Conservation (phyloP, 106 monocot species). For the Amphibolis antarctica region DNA sequence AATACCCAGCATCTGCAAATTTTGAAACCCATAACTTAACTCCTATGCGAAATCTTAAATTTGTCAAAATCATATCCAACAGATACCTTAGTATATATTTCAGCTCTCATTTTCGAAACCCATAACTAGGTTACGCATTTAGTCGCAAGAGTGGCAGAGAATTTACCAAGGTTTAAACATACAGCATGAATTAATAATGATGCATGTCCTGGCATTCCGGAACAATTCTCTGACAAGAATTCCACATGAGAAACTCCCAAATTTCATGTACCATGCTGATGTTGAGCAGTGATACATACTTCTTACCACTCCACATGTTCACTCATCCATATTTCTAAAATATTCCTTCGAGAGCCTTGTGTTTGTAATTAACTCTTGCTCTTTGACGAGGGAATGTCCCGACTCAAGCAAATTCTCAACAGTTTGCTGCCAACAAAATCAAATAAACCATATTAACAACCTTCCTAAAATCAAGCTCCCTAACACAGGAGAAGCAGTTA, state of each 20-base stretch:
- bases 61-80: no score
- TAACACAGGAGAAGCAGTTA: no score
- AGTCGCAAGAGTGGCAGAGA: no score
- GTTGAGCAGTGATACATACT: background rate
- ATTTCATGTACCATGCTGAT: background rate
- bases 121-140: no score
- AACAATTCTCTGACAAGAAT: background rate
- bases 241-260: background rate
- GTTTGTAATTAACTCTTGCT: slow-evolving; percentile 58
- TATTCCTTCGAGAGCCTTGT: slow-evolving; percentile 74
- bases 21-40: no score
- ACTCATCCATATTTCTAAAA: slow-evolving; percentile 74
- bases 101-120: no score
- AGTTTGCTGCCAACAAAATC: slow-evolving; percentile 43
- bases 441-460: background rate
- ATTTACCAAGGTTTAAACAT: no score
- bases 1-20: no score
- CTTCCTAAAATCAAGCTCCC: background rate
- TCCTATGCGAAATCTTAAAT: no score
- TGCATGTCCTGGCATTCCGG: no score
- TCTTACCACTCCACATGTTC: background rate
- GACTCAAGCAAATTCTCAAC: slow-evolving; percentile 56
- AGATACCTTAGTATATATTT: no score
- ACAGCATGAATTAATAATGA: no score
- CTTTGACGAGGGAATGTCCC: slow-evolving; percentile 51